phyloP scores from a whole-genome alignment of 2,329 filamentous ascomycete genomes.

The Fusarium goolgardi region DNA sequence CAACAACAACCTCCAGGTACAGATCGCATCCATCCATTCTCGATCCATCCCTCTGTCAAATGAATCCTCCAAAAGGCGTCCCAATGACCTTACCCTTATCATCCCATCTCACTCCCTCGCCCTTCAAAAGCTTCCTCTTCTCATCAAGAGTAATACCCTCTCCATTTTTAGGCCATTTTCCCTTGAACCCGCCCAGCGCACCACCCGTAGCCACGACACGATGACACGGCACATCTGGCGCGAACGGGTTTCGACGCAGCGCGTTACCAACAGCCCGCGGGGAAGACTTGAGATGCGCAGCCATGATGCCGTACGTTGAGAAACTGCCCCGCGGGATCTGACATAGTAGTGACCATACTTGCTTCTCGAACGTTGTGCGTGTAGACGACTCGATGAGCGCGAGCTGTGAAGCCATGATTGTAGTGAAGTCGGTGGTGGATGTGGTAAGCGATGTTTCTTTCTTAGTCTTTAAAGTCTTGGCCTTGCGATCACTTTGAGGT shows the following conservation, averaged over 20 bases:
- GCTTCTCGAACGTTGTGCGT: conserved; percentile 68
- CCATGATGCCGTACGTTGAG: conserved; percentile 81
- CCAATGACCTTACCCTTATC: conserved; percentile 69
- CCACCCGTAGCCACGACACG: conserved; percentile 80
- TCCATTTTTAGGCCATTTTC: conserved; percentile 70
- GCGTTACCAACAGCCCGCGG: conserved; percentile 83
- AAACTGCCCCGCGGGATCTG: conserved; percentile 81
- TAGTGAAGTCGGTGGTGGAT: conserved; percentile 3
- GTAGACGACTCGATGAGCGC: conserved; percentile 57
- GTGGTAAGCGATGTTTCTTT: conserved; percentile 9
- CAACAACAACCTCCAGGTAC: neutral
- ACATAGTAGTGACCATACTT: conserved; percentile 77
- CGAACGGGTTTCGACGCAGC: conserved; percentile 82
- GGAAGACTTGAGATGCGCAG: conserved; percentile 74
- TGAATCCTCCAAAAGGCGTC: conserved; percentile 56
- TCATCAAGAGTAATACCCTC: conserved; percentile 72
- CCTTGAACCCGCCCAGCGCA: conserved; percentile 77
- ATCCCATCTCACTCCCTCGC: conserved; percentile 74
- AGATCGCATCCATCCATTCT: neutral
- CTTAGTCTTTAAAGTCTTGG: conserved; percentile 29
- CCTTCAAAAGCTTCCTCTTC: conserved; percentile 70
- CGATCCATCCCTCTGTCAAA: conserved; percentile 8
- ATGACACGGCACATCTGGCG: conserved; percentile 84
- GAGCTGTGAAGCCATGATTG: conserved; percentile 55
- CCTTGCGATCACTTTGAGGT: conserved; percentile 16